Percentiles rank a stretch among this genome's conserved stretches.
Conservation (phyloP, 768 basidiomycete genomes). For the Auriscalpium microsporum region DNA sequence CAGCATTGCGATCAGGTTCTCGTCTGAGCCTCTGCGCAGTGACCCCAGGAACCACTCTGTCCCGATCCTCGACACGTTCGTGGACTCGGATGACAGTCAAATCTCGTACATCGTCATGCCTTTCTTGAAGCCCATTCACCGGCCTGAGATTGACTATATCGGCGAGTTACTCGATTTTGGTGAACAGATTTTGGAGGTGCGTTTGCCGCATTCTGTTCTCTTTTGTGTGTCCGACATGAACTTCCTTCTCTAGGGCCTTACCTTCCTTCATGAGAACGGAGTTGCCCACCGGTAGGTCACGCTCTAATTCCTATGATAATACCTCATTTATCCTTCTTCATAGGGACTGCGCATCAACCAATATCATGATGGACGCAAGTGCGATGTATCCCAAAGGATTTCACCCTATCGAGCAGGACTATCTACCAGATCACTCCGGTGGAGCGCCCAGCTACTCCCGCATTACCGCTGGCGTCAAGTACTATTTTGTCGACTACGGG, state of each 20-base stretch:
- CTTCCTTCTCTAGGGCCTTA: constrained; percentile 4
- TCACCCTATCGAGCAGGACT: neutral
- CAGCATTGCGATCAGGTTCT: too few relatives aligned
- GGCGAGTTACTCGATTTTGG: constrained; percentile 17
- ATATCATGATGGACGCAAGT: constrained; percentile 10
- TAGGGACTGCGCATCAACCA: constrained; percentile 5
- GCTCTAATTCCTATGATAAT: neutral
- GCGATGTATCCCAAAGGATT: neutral
- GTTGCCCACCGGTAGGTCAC: constrained; percentile 12
- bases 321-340: neutral
- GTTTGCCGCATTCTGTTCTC: neutral
- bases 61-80: constrained; percentile 15
- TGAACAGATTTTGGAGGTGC: constrained; percentile 14
- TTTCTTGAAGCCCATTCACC: constrained; percentile 16
- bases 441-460: neutral
- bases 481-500: neutral
- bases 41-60: constrained; percentile 15
- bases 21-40: too few relatives aligned
- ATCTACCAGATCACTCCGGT: neutral
- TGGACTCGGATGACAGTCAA: constrained; percentile 10
- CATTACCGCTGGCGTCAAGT: neutral
- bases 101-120: constrained; percentile 17
- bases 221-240: neutral
- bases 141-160: constrained; percentile 15
- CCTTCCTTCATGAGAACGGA: constrained; percentile 10